Conservation (phyloP, 495 filamentous ascomycete species). For the Penicillium chermesinum region DNA sequence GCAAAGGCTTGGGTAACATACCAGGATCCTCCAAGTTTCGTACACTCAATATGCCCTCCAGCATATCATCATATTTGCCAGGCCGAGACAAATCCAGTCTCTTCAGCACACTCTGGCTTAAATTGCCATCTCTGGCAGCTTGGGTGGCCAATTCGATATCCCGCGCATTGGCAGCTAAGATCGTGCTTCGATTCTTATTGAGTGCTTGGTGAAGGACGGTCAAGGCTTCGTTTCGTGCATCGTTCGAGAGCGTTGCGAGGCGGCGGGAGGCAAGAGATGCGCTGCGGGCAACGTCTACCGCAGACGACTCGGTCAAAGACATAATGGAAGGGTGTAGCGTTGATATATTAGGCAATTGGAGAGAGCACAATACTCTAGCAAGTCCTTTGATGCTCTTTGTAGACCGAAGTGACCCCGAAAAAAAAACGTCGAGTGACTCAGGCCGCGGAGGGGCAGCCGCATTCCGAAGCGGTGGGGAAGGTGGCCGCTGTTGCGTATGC, state of each 20-base stretch:
- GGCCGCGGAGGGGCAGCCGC: not conserved
- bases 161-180: slow-evolving; percentile 77
- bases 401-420: not conserved
- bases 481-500: not conserved
- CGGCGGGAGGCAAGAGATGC: slow-evolving; percentile 67
- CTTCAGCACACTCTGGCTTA: slow-evolving; percentile 86
- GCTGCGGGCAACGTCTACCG: slow-evolving; percentile 58
- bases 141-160: slow-evolving; percentile 70
- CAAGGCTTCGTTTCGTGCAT: slow-evolving; percentile 75
- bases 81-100: slow-evolving; percentile 76
- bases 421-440: not conserved
- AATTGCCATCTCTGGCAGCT: slow-evolving; percentile 64
- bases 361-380: too few relatives aligned
- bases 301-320: slow-evolving; percentile 71
- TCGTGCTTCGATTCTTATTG: slow-evolving; percentile 58
- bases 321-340: slow-evolving; percentile 32
- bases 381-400: not conserved
- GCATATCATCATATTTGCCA: slow-evolving; percentile 97
- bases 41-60: slow-evolving; percentile 90
- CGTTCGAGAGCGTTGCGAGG: slow-evolving; percentile 59
- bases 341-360: not conserved
- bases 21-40: slow-evolving; percentile 81
- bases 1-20: slow-evolving; percentile 47
- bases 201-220: slow-evolving; percentile 75
- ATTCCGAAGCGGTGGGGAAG: not conserved